Conservation (phyloP, 495 filamentous ascomycete genomes). For the Poronia punctata region DNA sequence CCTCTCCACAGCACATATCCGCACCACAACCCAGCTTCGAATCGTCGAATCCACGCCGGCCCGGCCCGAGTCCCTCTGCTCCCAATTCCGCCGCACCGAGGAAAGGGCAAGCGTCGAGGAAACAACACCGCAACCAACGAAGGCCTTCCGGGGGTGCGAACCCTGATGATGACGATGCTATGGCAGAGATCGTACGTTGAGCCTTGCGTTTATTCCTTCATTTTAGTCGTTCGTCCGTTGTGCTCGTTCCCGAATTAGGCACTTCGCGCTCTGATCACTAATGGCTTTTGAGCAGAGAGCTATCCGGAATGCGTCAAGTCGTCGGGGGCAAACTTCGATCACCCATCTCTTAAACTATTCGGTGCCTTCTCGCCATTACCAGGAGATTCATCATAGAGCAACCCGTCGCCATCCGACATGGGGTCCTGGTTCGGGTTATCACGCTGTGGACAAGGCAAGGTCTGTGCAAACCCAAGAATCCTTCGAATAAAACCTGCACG, state of each 20-base stretch:
- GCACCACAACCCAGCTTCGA: conserved; percentile 40
- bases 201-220: conserved; percentile 11
- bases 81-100: conserved; percentile 44
- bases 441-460: conserved; percentile 85
- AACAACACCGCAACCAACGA: conserved; percentile 59
- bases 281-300: conserved; percentile 37
- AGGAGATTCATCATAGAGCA: conserved; percentile 44
- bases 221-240: conserved; percentile 15
- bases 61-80: conserved; percentile 50
- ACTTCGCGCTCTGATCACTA: no score
- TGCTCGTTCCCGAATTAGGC: no score
- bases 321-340: conserved; percentile 91
- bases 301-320: conserved; percentile 75
- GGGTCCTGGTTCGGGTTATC: conserved; percentile 86
- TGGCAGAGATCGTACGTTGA: conserved; percentile 64
- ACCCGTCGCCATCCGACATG: conserved; percentile 63
- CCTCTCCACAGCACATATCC: conserved; percentile 20
- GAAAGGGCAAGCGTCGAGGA: conserved; percentile 68
- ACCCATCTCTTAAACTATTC: conserved; percentile 93
- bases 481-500: no score
- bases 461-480: conserved; percentile 18
- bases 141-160: conserved; percentile 31
- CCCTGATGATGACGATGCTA: conserved; percentile 62
- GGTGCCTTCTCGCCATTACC: conserved; percentile 66
- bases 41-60: conserved; percentile 50